These are phyloP conservation scores for Tricholoma sp. DNA, from an alignment of 768 basidiomycete genomes.

Conservation along the genomic window DNA sequence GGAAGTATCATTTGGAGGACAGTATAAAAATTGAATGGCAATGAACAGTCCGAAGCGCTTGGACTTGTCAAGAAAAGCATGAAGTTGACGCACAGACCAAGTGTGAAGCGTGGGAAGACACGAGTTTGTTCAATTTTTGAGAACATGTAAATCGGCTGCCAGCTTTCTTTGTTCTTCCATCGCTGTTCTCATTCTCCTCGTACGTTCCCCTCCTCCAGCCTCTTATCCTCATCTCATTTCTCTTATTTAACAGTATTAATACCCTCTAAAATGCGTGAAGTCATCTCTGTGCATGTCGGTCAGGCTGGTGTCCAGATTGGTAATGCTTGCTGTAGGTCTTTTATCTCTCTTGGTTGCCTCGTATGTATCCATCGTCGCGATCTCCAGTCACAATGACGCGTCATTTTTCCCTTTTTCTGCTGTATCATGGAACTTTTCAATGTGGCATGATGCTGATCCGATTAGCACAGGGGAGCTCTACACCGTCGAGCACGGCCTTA, in stretches of 20 bases:
- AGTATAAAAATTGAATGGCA: too few species aligned
- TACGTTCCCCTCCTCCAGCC: conserved; percentile 24
- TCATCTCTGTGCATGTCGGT: conserved; percentile 94
- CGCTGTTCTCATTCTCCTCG: conserved; percentile 26
- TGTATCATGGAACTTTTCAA: conserved; percentile 3
- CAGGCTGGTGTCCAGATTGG: conserved; percentile 95
- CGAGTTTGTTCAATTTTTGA: conserved; percentile 33
- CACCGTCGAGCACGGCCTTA: conserved; percentile 95
- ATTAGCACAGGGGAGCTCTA: conserved; percentile 83
- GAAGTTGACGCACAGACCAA: conserved; percentile 49
- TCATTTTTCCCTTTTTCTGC: conserved; percentile 5
- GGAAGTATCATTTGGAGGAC: too few species aligned
- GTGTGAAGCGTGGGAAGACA: conserved; percentile 38
- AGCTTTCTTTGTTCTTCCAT: conserved; percentile 36
- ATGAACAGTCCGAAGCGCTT: too few species aligned
- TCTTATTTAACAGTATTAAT: conserved; percentile 16
- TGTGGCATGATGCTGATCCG: conserved; percentile 20
- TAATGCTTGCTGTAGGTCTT: conserved; percentile 88
- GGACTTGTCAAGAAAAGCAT: conserved; percentile 4
- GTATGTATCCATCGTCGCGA: conserved; percentile 3
- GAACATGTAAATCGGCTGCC: conserved; percentile 36
- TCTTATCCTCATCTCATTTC: conserved; percentile 18
- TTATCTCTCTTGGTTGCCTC: conserved; percentile 4
- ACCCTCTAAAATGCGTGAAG: conserved; percentile 68
- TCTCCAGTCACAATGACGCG: conserved; percentile 11